Evolutionary conservation across 1,284 basidiomycete species (phyloP), one percentile per base, ranked within the genome.

Genomic region (Gomphus sp.): DNA sequence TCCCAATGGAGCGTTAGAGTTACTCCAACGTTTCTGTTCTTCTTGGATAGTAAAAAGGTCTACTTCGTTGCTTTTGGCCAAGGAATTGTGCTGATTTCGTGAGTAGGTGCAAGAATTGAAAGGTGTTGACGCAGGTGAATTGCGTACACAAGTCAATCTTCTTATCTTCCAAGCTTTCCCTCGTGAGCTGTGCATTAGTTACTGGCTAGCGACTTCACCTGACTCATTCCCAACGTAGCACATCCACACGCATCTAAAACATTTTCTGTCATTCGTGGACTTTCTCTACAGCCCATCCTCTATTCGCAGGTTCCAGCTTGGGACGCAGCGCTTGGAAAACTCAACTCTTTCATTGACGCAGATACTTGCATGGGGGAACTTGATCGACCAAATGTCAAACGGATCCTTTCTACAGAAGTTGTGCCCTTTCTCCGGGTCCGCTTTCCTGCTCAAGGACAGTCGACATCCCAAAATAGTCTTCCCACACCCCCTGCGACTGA

Each of bases 21-120:
- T 0, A 94, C 90, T 0, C 92, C 93, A 3, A 93, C 91, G 4
- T 94, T 93, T 69, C 74, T 89, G 55, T 92, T 91, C 73, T 94
- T 92, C 74, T 69, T 85, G 63, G 77, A 89, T 61, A 89, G 87
- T 1, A 77, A 81, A 63, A 89, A 91, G 80, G 87, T 87, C 50
- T 52, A 73, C 67, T 53, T n/a, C 25, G 41, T 28, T 33, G 14
- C 49, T 47, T 36, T 14, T 28, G 12, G 31, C 4, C 34, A 1
- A 39, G 52, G 34, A 22, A 33, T 52, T 33, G 16, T 33, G 47
- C n/a, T 37, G 16, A 45, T 3, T 43, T 39, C 10, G 14, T 51
- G 9, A 34, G 14, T 39, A 89, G 87, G 72, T 77, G 9, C 74
- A 84, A 53, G 89, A 93, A 68, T 62, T 95, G 63, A 85, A 82